Evolutionary conservation across 208 protist species (phyloP), one percentile per base, ranked within the genome.

Genomic region (Wallacemonas sp.): DNA sequence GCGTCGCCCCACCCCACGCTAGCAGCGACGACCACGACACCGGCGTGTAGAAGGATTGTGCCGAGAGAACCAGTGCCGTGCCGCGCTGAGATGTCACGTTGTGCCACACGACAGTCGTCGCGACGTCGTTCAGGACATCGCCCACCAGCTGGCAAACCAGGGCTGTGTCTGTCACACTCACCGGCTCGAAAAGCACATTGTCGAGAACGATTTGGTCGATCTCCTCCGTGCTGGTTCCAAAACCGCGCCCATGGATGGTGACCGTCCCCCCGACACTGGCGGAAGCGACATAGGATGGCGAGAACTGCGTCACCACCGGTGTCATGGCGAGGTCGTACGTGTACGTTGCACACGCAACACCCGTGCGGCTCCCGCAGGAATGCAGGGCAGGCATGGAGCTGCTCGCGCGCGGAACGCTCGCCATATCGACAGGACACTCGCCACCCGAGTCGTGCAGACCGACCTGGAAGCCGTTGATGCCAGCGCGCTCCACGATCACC

Each of bases 21-120:
- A 73, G 53, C 62, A 75, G 78, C 19, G 77, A 78, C 13, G 77
- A 83, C 77, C 77, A 83, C 42, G 68, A 62, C 0, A 77, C 69
- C 3, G 72, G 66, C 0, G 72, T 66, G 62, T 79, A 78, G 61
- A 83, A 78, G 22, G 64, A 46, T 57, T 76, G 71, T 13, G 58
- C 13, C 42, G 46, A 50, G 22, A 83, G 63, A 32, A 83, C 54
- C 24, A 76, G 50, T 19, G 66, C 76, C 32, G 48, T 53, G 27
- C 77, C 77, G 0, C 68, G 46, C 8, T 36, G 3, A n/a, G 15
- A 30, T 17, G 55, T 52, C 26, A 72, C 52, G 52, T 44, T 34
- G 22, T 59, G 33, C 71, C 71, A 73, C 37, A 53, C 13, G 15
- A 72, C 39, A 24, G n/a, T 53, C 48, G 46, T 72, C 54, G 53